Evolutionary conservation across 1,284 basidiomycete genomes (phyloP).

Genomic region (Rhodotorula sp.): DNA sequence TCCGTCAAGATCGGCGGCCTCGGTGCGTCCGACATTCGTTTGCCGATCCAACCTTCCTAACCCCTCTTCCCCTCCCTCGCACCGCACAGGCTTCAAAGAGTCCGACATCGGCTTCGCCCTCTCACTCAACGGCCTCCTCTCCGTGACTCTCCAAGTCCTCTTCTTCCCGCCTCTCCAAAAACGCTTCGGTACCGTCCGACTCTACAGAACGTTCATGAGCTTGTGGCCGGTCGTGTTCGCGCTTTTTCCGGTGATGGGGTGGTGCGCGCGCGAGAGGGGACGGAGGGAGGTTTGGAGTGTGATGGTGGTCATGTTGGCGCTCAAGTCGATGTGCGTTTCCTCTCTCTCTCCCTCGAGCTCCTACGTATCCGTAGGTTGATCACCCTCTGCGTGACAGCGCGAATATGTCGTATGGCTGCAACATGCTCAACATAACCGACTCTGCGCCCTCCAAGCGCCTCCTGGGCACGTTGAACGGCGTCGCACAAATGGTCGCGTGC

Average conservation of each 20-base stretch:
- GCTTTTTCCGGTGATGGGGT: constrained; percentile 45
- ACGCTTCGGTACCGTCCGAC: constrained; percentile 45
- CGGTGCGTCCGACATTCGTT: constrained; percentile 5
- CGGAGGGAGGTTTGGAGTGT: constrained; percentile 21
- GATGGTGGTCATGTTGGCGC: constrained; percentile 38
- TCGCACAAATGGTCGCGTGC: constrained; percentile 44
- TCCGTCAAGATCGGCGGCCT: constrained; percentile 37
- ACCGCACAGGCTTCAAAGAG: constrained; percentile 19
- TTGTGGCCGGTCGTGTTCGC: constrained; percentile 46
- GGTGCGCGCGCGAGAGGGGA: constrained; percentile 29
- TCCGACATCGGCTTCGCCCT: constrained; percentile 46
- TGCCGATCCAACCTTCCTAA: too few relatives aligned
- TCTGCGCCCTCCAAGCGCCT: constrained; percentile 42
- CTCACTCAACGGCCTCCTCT: constrained; percentile 44
- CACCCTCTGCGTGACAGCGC: neutral
- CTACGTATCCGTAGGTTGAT: too few relatives aligned
- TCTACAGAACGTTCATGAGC: constrained; percentile 46
- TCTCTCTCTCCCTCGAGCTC: neutral
- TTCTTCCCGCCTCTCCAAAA: constrained; percentile 49
- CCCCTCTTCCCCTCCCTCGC: too few relatives aligned
- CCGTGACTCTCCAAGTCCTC: constrained; percentile 46
- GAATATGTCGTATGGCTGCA: constrained; percentile 37
- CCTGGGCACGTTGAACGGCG: constrained; percentile 46
- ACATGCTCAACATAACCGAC: constrained; percentile 47
- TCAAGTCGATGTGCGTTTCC: constrained; percentile 40